These are phyloP conservation scores for Neurospora sp. DNA, from an alignment of 2,329 filamentous ascomycete species.

Conservation along the genomic window DNA sequence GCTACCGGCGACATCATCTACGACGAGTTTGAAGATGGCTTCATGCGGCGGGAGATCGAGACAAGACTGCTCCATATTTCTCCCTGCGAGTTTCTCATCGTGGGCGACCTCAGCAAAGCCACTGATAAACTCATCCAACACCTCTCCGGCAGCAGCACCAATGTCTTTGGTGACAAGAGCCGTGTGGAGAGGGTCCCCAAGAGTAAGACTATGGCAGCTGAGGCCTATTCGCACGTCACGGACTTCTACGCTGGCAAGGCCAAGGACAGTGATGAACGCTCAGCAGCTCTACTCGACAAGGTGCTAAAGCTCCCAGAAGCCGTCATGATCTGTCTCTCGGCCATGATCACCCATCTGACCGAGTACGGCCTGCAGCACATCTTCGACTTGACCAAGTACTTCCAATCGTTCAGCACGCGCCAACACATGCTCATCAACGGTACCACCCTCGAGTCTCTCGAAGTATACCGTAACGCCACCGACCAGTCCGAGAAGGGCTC, in stretches of 20 bases:
- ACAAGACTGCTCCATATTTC: constrained; percentile 92
- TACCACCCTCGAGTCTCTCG: constrained; percentile 85
- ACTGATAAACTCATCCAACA: constrained; percentile 90
- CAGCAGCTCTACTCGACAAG: constrained; percentile 66
- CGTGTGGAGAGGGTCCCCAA: constrained; percentile 72
- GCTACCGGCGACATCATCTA: constrained; percentile 94
- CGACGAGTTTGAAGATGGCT: constrained; percentile 91
- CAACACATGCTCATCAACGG: constrained; percentile 96
- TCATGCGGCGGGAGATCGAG: constrained; percentile 94
- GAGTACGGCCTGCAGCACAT: constrained; percentile 94
- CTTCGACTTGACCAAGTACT: constrained; percentile 93
- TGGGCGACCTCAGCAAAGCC: constrained; percentile 79
- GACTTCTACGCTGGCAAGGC: constrained; percentile 86
- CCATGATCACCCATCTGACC: constrained; percentile 87
- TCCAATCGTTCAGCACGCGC: constrained; percentile 85
- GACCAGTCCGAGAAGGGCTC: constrained; percentile 79
- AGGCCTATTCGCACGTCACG: constrained; percentile 80
- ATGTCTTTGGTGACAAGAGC: constrained; percentile 84
- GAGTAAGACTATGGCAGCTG: constrained; percentile 69
- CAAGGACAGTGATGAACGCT: constrained; percentile 49
- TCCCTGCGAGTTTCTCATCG: constrained; percentile 88
- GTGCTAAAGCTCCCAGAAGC: constrained; percentile 76
- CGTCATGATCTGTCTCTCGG: constrained; percentile 84
- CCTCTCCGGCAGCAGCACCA: constrained; percentile 78
- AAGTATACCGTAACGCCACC: constrained; percentile 92